Base-by-base conservation (phyloP, 2,329 filamentous ascomycete genomes). In the Calonectria naviculata region DNA sequence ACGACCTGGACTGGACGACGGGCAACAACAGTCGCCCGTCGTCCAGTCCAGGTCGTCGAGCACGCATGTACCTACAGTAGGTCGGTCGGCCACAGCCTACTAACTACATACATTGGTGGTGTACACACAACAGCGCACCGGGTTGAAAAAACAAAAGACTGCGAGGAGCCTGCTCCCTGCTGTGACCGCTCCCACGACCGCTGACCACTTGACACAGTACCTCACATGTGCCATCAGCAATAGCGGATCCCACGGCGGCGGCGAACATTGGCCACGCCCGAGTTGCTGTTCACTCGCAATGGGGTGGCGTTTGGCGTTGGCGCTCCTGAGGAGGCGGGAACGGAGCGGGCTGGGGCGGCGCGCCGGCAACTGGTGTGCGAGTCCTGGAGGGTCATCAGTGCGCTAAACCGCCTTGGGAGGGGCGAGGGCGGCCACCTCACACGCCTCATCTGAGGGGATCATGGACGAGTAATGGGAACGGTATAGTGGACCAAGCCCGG, bases 311-410 rank as follows among this genome's bases (percentile, higher is more conserved):
- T 63, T 65, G 68, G 68, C 56, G 68, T 28, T 70, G 68, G 68
- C 63, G 68, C 42, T n/a, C 26, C n/a, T 58, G 61, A 46, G 66
- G 34, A 65, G 68, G 68, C 68, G 68, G 68, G 63, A 70, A 46
- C 68, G 63, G 63, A 70, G 68, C 68, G 68, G 65, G 52, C 65
- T 67, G 52, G 65, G 65, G 65, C 65, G 65, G 68, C 65, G 52
- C 65, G 65, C 54, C 52, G 63, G 65, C 65, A 61, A 38, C 47
- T 47, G 28, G 44, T 61, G 28, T 41, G 56, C 56, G 56, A 44
- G 56, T 61, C 56, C 38, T 42, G 56, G 42, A 29, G 24, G 56
- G 56, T 44, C 56, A 38, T 58, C 38, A 61, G 56, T 34, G 56
- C 56, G 17, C 65, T 67, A 67, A 67, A 38, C 65, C 65, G 54